Percentiles rank a stretch among this genome's conserved stretches.
Evolutionary conservation across 192 early-diverging fungal species (phyloP).

Genomic region (Coemansia guatemalensis): DNA sequence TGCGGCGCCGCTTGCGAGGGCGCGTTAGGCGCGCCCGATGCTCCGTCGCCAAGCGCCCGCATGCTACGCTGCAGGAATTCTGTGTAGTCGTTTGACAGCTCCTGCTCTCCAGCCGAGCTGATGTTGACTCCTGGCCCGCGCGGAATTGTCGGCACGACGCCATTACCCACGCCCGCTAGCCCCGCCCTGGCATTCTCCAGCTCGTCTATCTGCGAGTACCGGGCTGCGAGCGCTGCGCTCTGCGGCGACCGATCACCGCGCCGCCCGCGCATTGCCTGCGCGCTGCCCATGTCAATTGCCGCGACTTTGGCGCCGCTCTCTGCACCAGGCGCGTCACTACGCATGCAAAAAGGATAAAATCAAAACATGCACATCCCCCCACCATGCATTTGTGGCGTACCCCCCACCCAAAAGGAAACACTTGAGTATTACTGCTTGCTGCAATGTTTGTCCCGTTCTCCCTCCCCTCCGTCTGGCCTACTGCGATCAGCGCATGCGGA

Average conservation of each 20-base stretch:
- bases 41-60: constrained; percentile 17
- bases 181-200: constrained; percentile 7
- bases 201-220: constrained; percentile 26
- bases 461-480: too few species aligned
- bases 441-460: too few species aligned
- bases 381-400: constrained; percentile 6
- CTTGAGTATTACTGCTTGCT: too few species aligned
- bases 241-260: constrained; percentile 37
- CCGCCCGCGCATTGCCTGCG: not conserved
- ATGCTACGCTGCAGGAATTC: constrained; percentile 31
- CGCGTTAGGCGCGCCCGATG: not conserved
- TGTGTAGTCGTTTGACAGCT: constrained; percentile 31
- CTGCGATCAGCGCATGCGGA: too few species aligned
- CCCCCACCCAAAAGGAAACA: too few species aligned
- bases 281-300: not conserved
- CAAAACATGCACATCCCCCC: not conserved
- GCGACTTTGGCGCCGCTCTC: not conserved
- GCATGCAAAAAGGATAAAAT: constrained; percentile 7
- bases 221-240: constrained; percentile 44
- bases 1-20: constrained; percentile 3
- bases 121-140: constrained; percentile 44
- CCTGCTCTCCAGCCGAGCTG: constrained; percentile 24
- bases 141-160: constrained; percentile 24
- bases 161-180: not conserved
- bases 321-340: constrained; percentile 20